Evolutionary conservation across 2,329 filamentous ascomycete species (phyloP).

Genomic region (Mycosphaerella arachidis): DNA sequence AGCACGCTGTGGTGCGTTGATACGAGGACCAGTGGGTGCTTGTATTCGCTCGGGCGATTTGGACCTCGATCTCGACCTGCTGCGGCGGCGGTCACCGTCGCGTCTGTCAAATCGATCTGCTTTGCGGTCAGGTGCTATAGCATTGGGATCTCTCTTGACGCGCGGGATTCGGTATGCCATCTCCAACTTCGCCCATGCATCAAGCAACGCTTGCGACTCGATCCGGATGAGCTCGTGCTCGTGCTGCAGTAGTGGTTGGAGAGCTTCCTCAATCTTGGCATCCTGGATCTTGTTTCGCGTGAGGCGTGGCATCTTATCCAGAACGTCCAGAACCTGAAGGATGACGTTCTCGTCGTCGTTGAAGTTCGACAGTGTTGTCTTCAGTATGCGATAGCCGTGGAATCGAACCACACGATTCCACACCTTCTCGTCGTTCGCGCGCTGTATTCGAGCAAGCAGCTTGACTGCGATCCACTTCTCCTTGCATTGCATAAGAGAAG

Average conservation of each 20-base stretch:
- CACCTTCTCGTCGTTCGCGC: constrained; percentile 79
- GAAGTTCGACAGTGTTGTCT: constrained; percentile 78
- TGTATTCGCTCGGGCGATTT: constrained; percentile 43
- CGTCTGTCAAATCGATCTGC: constrained; percentile 62
- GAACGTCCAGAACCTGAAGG: constrained; percentile 81
- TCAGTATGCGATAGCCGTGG: constrained; percentile 95
- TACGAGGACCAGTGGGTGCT: constrained; percentile 50
- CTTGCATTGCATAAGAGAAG: constrained; percentile 92
- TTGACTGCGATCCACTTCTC: constrained; percentile 99
- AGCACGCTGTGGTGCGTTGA: constrained; percentile 55
- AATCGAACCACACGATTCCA: constrained; percentile 86
- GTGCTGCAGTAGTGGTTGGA: constrained; percentile 66
- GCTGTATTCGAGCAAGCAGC: constrained; percentile 80
- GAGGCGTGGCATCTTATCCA: constrained; percentile 81
- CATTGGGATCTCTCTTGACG: constrained; percentile 74
- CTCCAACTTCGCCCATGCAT: constrained; percentile 84
- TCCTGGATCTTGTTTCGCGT: constrained; percentile 97
- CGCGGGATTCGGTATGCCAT: constrained; percentile 89
- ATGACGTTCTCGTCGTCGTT: constrained; percentile 86
- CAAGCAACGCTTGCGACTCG: constrained; percentile 66
- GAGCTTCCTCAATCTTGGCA: constrained; percentile 83
- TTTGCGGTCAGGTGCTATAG: constrained; percentile 46
- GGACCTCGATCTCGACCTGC: constrained; percentile 46
- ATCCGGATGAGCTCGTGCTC: constrained; percentile 62
- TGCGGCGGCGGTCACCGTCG: constrained; percentile 47